Percentiles rank a stretch among this genome's conserved stretches.
Conservation (phyloP, 2,329 filamentous ascomycete species). For the Claviceps humidiphila region DNA sequence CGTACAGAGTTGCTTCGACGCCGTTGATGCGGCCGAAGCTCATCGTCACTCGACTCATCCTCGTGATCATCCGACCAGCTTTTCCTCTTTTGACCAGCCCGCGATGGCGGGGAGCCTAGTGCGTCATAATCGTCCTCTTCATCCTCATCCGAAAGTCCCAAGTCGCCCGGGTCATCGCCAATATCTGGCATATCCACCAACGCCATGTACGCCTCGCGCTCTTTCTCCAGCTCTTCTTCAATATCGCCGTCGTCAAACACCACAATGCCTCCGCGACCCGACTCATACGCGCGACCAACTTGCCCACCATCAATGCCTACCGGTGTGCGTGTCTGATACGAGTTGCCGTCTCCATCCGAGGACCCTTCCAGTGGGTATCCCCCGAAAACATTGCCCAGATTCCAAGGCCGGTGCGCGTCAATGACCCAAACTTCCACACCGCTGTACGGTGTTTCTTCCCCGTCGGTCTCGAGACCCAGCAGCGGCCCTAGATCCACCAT, state of each 20-base stretch:
- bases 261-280: constrained; percentile 75
- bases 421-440: constrained; percentile 94
- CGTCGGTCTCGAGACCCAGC: constrained; percentile 54
- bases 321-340: constrained; percentile 38
- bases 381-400: constrained; percentile 84
- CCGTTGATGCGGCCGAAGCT: constrained; percentile 64
- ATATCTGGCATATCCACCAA: constrained; percentile 83
- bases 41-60: constrained; percentile 59
- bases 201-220: constrained; percentile 74
- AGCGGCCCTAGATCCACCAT: constrained; percentile 76
- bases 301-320: constrained; percentile 60
- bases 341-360: constrained; percentile 29
- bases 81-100: constrained; percentile 59
- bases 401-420: constrained; percentile 87
- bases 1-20: constrained; percentile 79
- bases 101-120: constrained; percentile 22
- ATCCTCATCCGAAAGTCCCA: constrained; percentile 45
- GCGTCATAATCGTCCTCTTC: constrained; percentile 43
- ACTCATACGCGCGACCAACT: constrained; percentile 57
- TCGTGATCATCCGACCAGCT: constrained; percentile 61
- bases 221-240: constrained; percentile 60
- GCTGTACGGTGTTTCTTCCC: constrained; percentile 54
- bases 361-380: constrained; percentile 46
- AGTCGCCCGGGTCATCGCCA: constrained; percentile 56
- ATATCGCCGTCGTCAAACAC: constrained; percentile 96